Conservation (phyloP, 306 rosid species). For the Dalbergia oliveri region DNA sequence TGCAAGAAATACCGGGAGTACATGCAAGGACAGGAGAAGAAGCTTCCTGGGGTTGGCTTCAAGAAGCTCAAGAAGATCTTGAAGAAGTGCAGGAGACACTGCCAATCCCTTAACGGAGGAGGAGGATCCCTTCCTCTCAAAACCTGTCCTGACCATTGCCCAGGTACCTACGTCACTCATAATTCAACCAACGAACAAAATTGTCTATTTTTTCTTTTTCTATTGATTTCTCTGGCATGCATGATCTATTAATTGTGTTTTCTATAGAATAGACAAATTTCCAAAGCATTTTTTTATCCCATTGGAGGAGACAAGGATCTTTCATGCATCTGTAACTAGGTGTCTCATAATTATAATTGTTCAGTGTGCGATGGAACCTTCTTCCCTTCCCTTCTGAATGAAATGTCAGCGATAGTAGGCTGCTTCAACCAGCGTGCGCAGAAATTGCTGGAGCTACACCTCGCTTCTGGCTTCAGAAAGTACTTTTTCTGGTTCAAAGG, state of each 20-base stretch:
- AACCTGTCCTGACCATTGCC: constrained; percentile 74
- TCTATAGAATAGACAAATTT: neutral
- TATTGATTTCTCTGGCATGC: constrained; percentile 11
- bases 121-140: constrained; percentile 26
- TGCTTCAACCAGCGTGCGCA: constrained; percentile 86
- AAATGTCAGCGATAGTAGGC: constrained; percentile 86
- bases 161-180: constrained; percentile 55
- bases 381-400: constrained; percentile 90
- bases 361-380: constrained; percentile 94
- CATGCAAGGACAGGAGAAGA: constrained; percentile 80
- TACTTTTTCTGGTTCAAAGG: constrained; percentile 77
- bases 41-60: constrained; percentile 82
- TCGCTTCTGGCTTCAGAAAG: constrained; percentile 86
- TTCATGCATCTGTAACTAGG: too few relatives aligned
- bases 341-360: neutral
- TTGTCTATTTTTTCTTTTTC: neutral
- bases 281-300: constrained; percentile 1
- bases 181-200: neutral
- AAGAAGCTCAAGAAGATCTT: constrained; percentile 91
- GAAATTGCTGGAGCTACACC: constrained; percentile 79
- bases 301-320: neutral
- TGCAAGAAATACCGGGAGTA: constrained; percentile 89
- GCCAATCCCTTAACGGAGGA: constrained; percentile 44
- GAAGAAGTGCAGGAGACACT: constrained; percentile 70
- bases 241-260: constrained; percentile 3